Evolutionary conservation across 257 asterid genomes (phyloP).

Genomic region (Solanum chmielewskii): DNA sequence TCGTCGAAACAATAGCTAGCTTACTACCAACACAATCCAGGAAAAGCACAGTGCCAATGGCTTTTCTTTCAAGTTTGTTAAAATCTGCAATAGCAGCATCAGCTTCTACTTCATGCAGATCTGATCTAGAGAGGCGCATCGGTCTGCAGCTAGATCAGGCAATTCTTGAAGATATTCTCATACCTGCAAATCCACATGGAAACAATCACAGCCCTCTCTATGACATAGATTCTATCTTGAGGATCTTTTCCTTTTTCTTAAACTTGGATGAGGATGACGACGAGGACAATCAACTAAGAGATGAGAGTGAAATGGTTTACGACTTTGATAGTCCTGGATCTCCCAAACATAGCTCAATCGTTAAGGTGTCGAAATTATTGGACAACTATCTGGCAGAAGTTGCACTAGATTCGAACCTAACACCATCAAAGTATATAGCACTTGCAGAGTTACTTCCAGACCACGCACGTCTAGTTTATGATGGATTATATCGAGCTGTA

Average conservation of each 20-base stretch:
- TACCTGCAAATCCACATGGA: slow-evolving; percentile 48
- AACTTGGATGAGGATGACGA: slow-evolving; percentile 81
- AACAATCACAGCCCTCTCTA: slow-evolving; percentile 45
- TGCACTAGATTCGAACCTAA: slow-evolving; percentile 63
- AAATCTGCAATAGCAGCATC: slow-evolving; percentile 58
- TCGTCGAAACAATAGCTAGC: slow-evolving; percentile 50
- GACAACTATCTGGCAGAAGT: slow-evolving; percentile 82
- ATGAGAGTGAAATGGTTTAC: slow-evolving; percentile 62
- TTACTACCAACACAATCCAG: slow-evolving; percentile 73
- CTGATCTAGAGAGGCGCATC: slow-evolving; percentile 82
- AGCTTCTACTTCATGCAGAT: slow-evolving; percentile 63
- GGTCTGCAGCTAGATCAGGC: slow-evolving; percentile 90
- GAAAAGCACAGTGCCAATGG: slow-evolving; percentile 80
- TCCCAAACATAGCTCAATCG: slow-evolving; percentile 81
- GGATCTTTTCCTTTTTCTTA: slow-evolving; percentile 81
- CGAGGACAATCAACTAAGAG: slow-evolving; percentile 43
- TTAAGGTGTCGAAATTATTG: slow-evolving; percentile 71
- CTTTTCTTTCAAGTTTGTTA: slow-evolving; percentile 68
- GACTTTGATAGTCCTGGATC: slow-evolving; percentile 85
- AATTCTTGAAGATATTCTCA: slow-evolving; percentile 77
- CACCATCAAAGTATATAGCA: slow-evolving; percentile 54
- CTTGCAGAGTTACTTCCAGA: slow-evolving; percentile 79
- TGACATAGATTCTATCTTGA: slow-evolving; percentile 55
- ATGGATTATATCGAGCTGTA: slow-evolving; percentile 77
- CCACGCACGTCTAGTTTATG: slow-evolving; percentile 71